Evolutionary conservation across 495 filamentous ascomycete genomes (phyloP).

Genomic region (Talaromyces nanjingensis): DNA sequence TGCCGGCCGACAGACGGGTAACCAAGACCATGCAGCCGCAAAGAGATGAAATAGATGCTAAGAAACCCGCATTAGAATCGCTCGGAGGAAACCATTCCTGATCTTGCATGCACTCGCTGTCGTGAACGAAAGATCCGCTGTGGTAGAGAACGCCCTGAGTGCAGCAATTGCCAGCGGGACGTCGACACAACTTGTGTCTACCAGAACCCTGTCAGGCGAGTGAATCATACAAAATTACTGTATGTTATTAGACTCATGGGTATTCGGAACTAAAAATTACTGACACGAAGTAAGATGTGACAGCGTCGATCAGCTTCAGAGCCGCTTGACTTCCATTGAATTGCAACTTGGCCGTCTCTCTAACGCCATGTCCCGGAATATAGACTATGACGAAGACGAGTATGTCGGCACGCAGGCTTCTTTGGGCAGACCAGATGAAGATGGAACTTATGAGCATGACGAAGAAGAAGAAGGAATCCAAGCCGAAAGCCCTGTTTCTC

Average conservation of each 20-base stretch:
- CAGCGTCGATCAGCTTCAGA: neutral
- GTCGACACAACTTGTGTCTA: neutral
- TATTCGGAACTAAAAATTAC: neutral
- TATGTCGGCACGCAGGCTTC: neutral
- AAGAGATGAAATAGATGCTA: neutral
- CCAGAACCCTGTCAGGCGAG: neutral
- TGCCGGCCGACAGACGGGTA: neutral
- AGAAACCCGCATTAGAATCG: neutral
- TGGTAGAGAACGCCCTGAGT: slow-evolving; percentile 1
- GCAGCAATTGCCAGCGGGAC: neutral
- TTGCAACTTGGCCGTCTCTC: slow-evolving; percentile 1
- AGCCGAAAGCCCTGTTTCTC: neutral
- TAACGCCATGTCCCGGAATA: neutral
- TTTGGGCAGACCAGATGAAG: neutral
- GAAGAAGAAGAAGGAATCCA: neutral
- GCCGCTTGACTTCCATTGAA: neutral
- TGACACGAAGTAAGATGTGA: neutral
- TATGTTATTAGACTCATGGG: neutral
- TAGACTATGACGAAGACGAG: neutral
- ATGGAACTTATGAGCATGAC: neutral
- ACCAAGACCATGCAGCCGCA: neutral
- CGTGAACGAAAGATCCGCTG: slow-evolving; percentile 5
- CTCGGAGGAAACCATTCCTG: neutral
- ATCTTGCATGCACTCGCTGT: slow-evolving; percentile 3
- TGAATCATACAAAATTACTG: slow-evolving; percentile 1